Base-by-base conservation (phyloP, 345 rosid species). In the Acer negundo region DNA sequence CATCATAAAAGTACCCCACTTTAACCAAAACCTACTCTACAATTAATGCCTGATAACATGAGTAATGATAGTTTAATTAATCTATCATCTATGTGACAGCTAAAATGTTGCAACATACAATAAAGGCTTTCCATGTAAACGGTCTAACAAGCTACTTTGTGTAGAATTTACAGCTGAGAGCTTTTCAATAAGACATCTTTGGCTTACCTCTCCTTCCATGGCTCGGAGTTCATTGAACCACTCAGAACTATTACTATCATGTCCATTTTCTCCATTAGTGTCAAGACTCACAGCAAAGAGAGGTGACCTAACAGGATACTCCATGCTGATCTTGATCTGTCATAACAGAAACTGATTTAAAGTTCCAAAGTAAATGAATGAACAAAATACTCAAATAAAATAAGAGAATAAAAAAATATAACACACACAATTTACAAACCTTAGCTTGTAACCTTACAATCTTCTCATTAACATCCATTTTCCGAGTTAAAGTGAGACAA, bases 221-320 rank as follows among this genome's bases (percentile, higher is more conserved):
- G 95, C 93, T 74, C 91, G 88, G 40, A 94, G 90, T 86, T 92
- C 92, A 77, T 92, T 92, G 82, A 82, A 89, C 87, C 88, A 84
- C 78, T 84, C 86, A 73, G 77, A 83, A 80, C 78, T 58, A 69
- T 79, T 83, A 62, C 75, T 81, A 38, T 76, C 79, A n/a, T 65
- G 65, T 55, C 46, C 68, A 64, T 77, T 80, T 78, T 82, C 89
- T 80, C 75, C 89, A 51, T 81, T 76, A 64, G 81, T 58, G 77
- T 53, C 76, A 55, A 92, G 86, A 80, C 83, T 85, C 82, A 96
- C 19, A 65, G 86, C 74, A 83, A 96, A 92, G 49, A 86, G 79
- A 46, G 98, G 97, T 62, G 98, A 97, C 82, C 97, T 88, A 22
- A 92, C 89, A 80, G 98, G 99, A 85, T 91, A 92, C 87, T 96